These are phyloP conservation scores for Sugiyamaella lignohabitans DNA, from an alignment of 805 yeast species.

Conservation along the genomic window DNA sequence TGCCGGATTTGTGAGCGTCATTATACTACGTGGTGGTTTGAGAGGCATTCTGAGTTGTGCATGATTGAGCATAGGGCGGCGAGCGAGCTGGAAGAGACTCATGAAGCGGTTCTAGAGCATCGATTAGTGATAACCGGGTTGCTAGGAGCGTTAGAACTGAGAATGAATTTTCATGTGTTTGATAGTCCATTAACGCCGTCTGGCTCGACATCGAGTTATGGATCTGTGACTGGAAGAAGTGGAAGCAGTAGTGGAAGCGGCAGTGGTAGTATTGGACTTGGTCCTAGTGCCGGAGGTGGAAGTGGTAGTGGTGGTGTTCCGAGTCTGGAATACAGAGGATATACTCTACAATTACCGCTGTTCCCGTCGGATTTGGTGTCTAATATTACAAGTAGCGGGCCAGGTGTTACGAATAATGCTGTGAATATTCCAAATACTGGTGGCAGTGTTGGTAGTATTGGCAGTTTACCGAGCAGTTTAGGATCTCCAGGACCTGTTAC, in stretches of 20 bases:
- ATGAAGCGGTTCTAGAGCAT: slow-evolving; percentile 74
- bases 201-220: slow-evolving; percentile 6
- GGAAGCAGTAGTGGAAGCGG: no score
- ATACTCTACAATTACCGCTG: slow-evolving; percentile 8
- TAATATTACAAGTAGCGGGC: no score
- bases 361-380: no score
- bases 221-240: neutral
- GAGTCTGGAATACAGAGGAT: slow-evolving; percentile 15
- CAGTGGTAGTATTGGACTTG: no score
- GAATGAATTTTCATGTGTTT: slow-evolving; percentile 3
- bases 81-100: slow-evolving; percentile 65
- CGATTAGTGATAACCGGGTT: slow-evolving; percentile 39
- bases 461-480: neutral
- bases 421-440: no score
- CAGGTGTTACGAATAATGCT: neutral
- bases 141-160: slow-evolving; percentile 29
- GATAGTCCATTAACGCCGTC: slow-evolving; percentile 16
- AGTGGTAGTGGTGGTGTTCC: slow-evolving; percentile 5
- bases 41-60: slow-evolving; percentile 83
- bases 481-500: neutral
- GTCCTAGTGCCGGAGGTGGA: no score
- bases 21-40: slow-evolving; percentile 96
- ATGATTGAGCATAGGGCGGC: slow-evolving; percentile 76
- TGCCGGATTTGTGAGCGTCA: slow-evolving; percentile 89
- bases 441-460: neutral